Conservation (phyloP, 2,329 filamentous ascomycete species). For the Fusarium foetens region DNA sequence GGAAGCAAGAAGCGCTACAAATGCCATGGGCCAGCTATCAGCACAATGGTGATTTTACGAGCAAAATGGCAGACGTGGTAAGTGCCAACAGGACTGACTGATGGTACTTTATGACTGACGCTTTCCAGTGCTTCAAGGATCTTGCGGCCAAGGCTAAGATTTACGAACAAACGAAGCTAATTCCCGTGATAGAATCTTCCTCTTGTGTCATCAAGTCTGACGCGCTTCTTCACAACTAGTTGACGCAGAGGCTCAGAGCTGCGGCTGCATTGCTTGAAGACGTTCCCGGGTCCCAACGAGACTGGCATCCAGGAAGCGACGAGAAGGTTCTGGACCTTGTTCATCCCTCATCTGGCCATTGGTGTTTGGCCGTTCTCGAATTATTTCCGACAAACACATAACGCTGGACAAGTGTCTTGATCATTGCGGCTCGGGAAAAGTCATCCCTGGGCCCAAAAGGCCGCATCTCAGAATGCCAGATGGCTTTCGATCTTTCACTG, state of each 20-base stretch:
- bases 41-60: not conserved
- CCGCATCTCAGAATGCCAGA: not conserved
- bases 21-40: not conserved
- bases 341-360: conserved; percentile 38
- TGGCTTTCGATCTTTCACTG: not conserved
- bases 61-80: not conserved
- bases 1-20: not conserved
- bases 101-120: not conserved
- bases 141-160: not conserved
- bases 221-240: not conserved
- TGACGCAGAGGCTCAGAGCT: not conserved
- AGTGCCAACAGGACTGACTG: not conserved
- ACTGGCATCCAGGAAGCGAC: conserved; percentile 20
- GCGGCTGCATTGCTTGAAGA: not conserved
- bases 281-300: not conserved
- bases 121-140: not conserved
- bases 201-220: not conserved
- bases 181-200: not conserved
- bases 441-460: not conserved
- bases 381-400: conserved; percentile 48
- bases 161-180: not conserved
- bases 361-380: conserved; percentile 40
- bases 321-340: conserved; percentile 12
- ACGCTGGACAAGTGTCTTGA: conserved; percentile 15
- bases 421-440: not conserved